Evolutionary conservation across 305 asterid species (phyloP), one percentile per base, ranked within the genome.

Genomic region (Euphrasia arctica): DNA sequence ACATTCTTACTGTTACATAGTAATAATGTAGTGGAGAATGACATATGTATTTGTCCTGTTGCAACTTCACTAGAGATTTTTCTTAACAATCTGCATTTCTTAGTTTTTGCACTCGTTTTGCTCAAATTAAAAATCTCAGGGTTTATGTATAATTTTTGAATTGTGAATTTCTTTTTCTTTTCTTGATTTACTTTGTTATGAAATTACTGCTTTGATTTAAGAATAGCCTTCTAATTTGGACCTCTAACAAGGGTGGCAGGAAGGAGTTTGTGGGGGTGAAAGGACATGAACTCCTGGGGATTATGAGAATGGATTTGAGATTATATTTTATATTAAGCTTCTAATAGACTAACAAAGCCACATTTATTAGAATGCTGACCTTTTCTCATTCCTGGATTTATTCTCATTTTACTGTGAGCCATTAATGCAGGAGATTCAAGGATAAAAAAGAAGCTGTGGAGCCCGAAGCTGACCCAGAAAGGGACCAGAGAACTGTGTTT

Each of bases 401-500:
- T 83, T 70, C 93, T 88, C 57, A 90, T 73, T 77, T 29, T 84
- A 31, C 72, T 68, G 9, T 56, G 91, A 87, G 93, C 79, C 71
- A 41, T 73, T 60, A 54, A 54, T 83, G 92, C 96, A 92, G 98
- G 96, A 83, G 97, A 70, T 92, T 81, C 72, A 92, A 84, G 81
- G 98, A 92, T 52, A 92, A 89, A 81, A 92, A 87, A 69, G 98
- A 92, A 75, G 80, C 87, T 5, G 82, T 68, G 60, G 98, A 92
- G 79, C 95, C 97, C 75, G 98, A 92, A 82, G 97, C 96, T 57
- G 98, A 92, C 69, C 98, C 98, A 58, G 98, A 92, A 78, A 86
- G 98, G 82, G 98, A 92, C 70, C 98, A 92, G 80, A 85, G 97
- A 80, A 92, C 98, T 54, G 98, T 92, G 72, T 92, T 92, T 73